Conservation (phyloP, 345 rosid genomes). For the Corymbia maculata region DNA sequence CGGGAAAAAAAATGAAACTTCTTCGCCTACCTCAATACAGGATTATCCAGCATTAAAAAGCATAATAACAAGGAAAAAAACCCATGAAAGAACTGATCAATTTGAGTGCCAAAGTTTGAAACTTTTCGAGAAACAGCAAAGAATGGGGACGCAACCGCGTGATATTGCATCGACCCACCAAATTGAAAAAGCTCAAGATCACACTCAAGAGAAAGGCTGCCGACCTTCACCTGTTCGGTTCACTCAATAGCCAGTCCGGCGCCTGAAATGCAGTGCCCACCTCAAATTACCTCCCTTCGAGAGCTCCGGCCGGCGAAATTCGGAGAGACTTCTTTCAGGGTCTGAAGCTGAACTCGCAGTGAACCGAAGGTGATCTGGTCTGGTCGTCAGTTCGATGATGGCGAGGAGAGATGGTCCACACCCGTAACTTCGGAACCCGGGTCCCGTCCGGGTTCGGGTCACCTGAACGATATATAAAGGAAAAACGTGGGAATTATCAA, state of each 20-base stretch:
- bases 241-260: neutral
- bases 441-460: neutral
- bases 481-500: neutral
- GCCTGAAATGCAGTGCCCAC: neutral
- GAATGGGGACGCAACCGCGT: neutral
- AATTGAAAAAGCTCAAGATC: neutral
- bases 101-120: neutral
- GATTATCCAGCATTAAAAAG: neutral
- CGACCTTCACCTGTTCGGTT: neutral
- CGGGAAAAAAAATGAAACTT: neutral
- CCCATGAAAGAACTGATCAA: neutral
- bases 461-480: neutral
- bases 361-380: neutral
- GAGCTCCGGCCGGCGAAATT: neutral
- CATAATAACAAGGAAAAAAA: neutral
- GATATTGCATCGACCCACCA: neutral
- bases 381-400: neutral
- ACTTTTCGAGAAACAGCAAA: neutral
- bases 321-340: neutral
- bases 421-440: neutral
- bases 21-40: neutral
- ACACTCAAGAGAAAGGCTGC: neutral
- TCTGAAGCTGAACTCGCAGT: neutral
- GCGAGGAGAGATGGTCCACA: neutral
- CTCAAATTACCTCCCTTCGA: neutral